Evolutionary conservation across 1,139 yeast genomes (phyloP), one percentile per base, ranked within the genome.

Genomic region (Hyphopichia burtonii): DNA sequence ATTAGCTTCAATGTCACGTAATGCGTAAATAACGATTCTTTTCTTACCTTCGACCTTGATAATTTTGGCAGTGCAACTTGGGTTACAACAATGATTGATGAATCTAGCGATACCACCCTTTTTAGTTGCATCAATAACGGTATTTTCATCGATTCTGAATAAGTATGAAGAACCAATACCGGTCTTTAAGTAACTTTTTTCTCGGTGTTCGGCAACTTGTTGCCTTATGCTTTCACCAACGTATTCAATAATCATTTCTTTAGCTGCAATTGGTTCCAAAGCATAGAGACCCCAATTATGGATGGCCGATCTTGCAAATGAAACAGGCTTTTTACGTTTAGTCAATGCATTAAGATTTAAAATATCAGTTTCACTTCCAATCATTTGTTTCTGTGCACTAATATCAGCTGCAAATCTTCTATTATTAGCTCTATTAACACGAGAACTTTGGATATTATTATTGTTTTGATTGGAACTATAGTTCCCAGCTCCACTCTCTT

Each of bases 271-370:
- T 1, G 96, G 96, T 56, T 93, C 98, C 57, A 88, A 71, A 0
- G 99, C 99, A 65, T 90, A 93, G 38, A 93, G 67, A 0, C 99
- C 99, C 99, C 99, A 93, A 57, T 93, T 90, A 61, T 94, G 99
- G 54, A 93, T 93, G 0, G 97, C 95, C 1, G 98, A 90, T 43
- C 99, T 72, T 0, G 98, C 97, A 71, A 91, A 91, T 15, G 94
- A 86, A 11, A 93, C 97, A 0, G 96, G 96, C 60, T 93, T 93
- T 62, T 86, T 89, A 47, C 98, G 78, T 61, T 89, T 89, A 50
- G 90, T 87, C 54, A 91, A 75, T 37, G 87, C 85, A 54, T 82
- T 82, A 64, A 89, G 75, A 43, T 87, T 83, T 51, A 88, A 66
- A 5, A 86, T 78, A 54, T 89, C 96, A 1, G 94, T 84, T 53